Evolutionary conservation across 2,329 filamentous ascomycete species (phyloP).

Genomic region (Botrytis sinoallii): DNA sequence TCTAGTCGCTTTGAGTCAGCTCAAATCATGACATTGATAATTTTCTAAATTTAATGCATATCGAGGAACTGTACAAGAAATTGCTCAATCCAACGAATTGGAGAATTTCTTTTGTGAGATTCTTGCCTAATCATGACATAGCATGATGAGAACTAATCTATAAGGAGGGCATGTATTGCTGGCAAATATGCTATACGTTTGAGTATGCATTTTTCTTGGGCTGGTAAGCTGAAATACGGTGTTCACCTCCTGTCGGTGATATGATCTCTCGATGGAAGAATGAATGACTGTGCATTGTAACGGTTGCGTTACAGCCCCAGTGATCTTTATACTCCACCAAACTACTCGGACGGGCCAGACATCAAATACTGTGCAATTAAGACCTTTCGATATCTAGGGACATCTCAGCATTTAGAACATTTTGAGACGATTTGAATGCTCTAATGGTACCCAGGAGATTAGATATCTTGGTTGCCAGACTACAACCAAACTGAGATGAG

Average conservation of each 20-base stretch:
- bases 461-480: background rate
- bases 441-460: accelerated
- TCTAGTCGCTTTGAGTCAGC: background rate
- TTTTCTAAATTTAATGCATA: background rate
- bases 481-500: too few species aligned
- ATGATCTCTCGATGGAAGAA: background rate
- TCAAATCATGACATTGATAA: accelerated
- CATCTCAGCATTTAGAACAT: background rate
- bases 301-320: background rate
- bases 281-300: background rate
- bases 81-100: background rate
- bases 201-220: too few species aligned
- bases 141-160: background rate
- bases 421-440: background rate
- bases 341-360: too few species aligned
- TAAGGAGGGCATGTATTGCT: background rate
- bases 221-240: background rate
- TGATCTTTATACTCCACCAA: background rate
- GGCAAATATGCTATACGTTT: accelerated
- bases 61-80: too few species aligned
- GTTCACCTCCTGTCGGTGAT: background rate
- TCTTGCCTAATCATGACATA: too few species aligned
- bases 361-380: background rate
- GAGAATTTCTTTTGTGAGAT: background rate
- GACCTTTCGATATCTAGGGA: background rate